These are phyloP conservation scores for Penicillium steckii DNA, from an alignment of 495 filamentous ascomycete genomes.

Conservation along the genomic window DNA sequence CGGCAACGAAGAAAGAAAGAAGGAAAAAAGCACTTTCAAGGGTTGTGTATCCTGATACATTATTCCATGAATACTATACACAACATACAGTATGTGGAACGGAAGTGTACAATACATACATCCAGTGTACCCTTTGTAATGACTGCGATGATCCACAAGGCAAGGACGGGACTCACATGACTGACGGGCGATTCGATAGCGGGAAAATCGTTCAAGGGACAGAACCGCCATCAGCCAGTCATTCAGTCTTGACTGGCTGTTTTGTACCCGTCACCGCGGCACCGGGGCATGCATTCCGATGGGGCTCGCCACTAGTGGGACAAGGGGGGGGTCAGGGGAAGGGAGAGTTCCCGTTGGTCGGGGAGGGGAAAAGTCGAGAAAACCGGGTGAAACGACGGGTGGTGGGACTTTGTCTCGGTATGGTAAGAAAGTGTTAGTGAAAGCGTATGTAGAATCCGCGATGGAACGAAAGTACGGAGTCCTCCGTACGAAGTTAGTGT, in stretches of 20 bases:
- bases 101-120: not conserved
- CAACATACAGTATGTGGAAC: too few relatives aligned
- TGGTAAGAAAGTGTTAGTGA: too few relatives aligned
- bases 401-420: not conserved
- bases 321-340: not conserved
- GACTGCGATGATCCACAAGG: not conserved
- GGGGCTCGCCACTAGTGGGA: conserved; percentile 24
- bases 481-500: too few relatives aligned
- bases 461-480: not conserved
- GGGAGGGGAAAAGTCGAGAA: conserved; percentile 6
- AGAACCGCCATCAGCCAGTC: conserved; percentile 15
- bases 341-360: conserved; percentile 25
- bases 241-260: conserved; percentile 9
- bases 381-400: conserved; percentile 18
- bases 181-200: conserved; percentile 24
- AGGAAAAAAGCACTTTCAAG: not conserved
- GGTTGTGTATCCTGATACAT: not conserved
- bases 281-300: conserved; percentile 40
- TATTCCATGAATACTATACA: not conserved
- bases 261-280: conserved; percentile 42
- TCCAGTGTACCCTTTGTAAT: not conserved
- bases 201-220: conserved; percentile 21
- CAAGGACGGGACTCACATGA: conserved; percentile 33
- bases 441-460: too few relatives aligned
- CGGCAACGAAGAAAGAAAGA: not conserved